Evolutionary conservation across 331 rosid species (phyloP), one percentile per base, ranked within the genome.

Genomic region (Phaseolus coccineus): DNA sequence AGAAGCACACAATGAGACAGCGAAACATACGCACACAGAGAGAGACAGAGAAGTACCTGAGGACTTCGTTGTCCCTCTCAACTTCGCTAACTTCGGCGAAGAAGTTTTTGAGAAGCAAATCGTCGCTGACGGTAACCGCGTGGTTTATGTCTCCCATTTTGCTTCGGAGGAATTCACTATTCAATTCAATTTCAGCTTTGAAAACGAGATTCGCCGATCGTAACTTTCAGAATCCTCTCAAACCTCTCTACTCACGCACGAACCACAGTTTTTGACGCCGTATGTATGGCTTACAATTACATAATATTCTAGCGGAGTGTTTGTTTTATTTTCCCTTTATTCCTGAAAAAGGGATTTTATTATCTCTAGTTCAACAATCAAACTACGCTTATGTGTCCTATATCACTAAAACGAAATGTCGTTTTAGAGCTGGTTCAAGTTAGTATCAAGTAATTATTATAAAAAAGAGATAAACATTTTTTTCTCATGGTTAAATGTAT

Each of bases 71-170:
- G 80, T 96, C 99, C 83, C 99, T 86, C 89, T 91, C 97, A 37
- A 93, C 99, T 91, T 93, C 98, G 90, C 99, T 87, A 73, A 96
- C 99, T 88, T 91, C 99, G 39, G 98, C 98, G 85, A 85, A 93
- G 92, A 93, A 96, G 79, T 73, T 89, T 85, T 93, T 93, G 92
- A 96, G 99, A 79, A 96, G 94, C 83, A 93, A 90, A 86, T 93
- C 99, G 19, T 87, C 94, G 37, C 87, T 91, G 72, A 79, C 22
- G 79, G 46, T 13, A 13, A 72, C 6, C 9, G 87, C 11, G 46
- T 80, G 46, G 67, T 47, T 73, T 39, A 88, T 22, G 7, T 81
- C 82, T 73, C 89, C 91, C 91, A 88, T 88, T 44, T 63, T 73
- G 13, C 56, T 51, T 44, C 15, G 4, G 5, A 4, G 33, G 57